These are phyloP conservation scores for Climacium dendroides DNA, from an alignment of 225 moss, liverwort and hornwort species.

Conservation along the genomic window DNA sequence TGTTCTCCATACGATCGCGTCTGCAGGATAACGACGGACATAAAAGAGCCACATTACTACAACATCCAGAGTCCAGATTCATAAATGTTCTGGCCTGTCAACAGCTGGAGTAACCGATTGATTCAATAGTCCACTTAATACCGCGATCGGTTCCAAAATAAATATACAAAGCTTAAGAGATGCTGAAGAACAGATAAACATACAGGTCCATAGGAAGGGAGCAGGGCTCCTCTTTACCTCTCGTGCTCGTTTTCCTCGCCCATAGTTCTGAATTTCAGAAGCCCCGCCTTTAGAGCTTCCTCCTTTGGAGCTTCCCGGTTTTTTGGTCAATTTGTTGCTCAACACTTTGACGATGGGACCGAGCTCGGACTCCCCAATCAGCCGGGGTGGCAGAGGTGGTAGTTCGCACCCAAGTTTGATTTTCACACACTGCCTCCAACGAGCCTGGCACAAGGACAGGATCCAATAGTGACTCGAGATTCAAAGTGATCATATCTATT, in stretches of 20 bases:
- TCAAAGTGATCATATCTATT: not conserved
- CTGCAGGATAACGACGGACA: constrained; percentile 2
- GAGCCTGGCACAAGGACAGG: constrained; percentile 30
- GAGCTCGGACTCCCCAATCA: constrained; percentile 84
- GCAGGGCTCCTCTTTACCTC: constrained; percentile 40
- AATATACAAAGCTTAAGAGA: not conserved
- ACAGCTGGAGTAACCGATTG: not conserved
- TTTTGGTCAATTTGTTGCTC: constrained; percentile 59
- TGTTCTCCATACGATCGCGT: constrained; percentile 52
- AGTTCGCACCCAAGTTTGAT: constrained; percentile 56
- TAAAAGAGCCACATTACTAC: not conserved
- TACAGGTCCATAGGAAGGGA: not conserved
- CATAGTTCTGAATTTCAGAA: constrained; percentile 71
- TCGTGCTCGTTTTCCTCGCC: constrained; percentile 87
- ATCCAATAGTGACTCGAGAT: not conserved
- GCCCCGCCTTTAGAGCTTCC: constrained; percentile 31
- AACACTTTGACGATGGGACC: constrained; percentile 69
- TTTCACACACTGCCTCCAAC: constrained; percentile 72
- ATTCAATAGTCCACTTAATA: not conserved
- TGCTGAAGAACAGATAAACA: not conserved
- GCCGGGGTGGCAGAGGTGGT: constrained; percentile 61
- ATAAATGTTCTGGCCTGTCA: not conserved
- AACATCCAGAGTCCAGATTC: not conserved
- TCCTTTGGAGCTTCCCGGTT: constrained; percentile 45
- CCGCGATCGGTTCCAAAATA: not conserved